phyloP scores from a whole-genome alignment of 2,329 filamentous ascomycete species.

The Xylogone sp. region DNA sequence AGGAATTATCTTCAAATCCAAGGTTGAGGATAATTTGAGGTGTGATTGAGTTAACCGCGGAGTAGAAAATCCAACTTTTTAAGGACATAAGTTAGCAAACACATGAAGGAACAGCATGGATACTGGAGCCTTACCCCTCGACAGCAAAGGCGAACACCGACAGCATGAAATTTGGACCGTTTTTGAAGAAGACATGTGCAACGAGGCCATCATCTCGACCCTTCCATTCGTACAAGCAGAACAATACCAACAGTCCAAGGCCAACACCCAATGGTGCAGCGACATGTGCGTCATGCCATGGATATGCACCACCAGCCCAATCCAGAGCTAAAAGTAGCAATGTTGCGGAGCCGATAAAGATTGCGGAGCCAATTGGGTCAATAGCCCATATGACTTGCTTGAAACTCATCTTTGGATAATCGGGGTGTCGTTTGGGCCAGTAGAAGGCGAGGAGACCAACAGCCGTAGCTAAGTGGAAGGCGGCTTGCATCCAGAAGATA shows the following conservation, averaged over 20 bases:
- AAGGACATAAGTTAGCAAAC: neutral
- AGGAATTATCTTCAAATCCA: slow-evolving; percentile 42
- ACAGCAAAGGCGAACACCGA: slow-evolving; percentile 53
- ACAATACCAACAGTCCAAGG: slow-evolving; percentile 22
- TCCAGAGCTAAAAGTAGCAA: slow-evolving; percentile 41
- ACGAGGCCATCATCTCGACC: slow-evolving; percentile 49
- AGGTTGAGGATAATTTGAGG: slow-evolving; percentile 46
- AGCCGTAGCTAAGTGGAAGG: slow-evolving; percentile 44
- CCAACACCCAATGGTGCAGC: slow-evolving; percentile 29
- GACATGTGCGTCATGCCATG: slow-evolving; percentile 25
- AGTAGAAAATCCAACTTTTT: slow-evolving; percentile 49
- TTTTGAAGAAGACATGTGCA: slow-evolving; percentile 51
- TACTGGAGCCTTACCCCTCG: slow-evolving; percentile 36
- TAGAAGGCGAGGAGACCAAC: slow-evolving; percentile 48
- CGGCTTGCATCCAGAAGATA: slow-evolving; percentile 58
- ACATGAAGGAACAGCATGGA: too few relatives aligned
- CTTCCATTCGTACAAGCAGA: slow-evolving; percentile 46
- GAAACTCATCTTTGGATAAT: slow-evolving; percentile 34
- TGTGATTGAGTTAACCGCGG: slow-evolving; percentile 46
- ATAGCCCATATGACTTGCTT: slow-evolving; percentile 41
- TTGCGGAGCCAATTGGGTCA: slow-evolving; percentile 42
- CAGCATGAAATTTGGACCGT: slow-evolving; percentile 50
- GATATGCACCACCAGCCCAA: slow-evolving; percentile 41
- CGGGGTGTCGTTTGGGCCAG: slow-evolving; percentile 34
- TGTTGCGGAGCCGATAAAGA: slow-evolving; percentile 41